Percentiles rank a stretch among this genome's conserved stretches.
These are phyloP conservation scores for Alternaria novae-zelandiae DNA, from an alignment of 2,329 filamentous ascomycete species.

Conservation along the genomic window DNA sequence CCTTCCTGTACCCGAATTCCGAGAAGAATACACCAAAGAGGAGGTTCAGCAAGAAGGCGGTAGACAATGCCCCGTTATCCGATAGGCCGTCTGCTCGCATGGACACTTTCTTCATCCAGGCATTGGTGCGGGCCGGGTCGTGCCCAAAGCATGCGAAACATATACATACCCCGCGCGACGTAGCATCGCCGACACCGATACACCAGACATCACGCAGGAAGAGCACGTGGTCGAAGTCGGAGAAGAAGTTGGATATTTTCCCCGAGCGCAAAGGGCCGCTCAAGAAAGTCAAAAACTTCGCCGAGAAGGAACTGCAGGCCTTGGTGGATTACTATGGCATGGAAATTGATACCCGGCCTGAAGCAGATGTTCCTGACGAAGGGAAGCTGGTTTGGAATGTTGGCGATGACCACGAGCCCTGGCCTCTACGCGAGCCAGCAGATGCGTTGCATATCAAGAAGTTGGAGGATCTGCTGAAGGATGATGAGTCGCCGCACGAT, in stretches of 20 bases:
- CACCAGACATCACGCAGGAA: conserved; percentile 28
- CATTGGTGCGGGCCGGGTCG: conserved; percentile 59
- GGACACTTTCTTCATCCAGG: conserved; percentile 61
- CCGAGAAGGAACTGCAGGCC: conserved; percentile 54
- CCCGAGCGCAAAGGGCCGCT: conserved; percentile 24
- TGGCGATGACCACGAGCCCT: conserved; percentile 41
- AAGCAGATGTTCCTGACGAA: conserved; percentile 42
- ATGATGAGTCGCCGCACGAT: conserved; percentile 53
- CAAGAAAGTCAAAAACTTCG: conserved; percentile 38
- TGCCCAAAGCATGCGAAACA: conserved; percentile 58
- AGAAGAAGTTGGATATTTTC: conserved; percentile 14
- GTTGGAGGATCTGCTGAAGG: conserved; percentile 49
- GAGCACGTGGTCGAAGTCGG: conserved; percentile 9
- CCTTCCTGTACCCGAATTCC: conserved; percentile 42
- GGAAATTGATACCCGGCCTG: conserved; percentile 23
- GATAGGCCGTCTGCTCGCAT: conserved; percentile 35
- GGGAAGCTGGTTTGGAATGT: conserved; percentile 40
- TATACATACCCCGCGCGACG: conserved; percentile 23
- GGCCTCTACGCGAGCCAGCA: conserved; percentile 38
- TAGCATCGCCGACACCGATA: neutral
- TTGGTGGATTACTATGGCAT: conserved; percentile 57
- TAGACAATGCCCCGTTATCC: conserved; percentile 16
- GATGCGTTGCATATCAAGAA: conserved; percentile 45
- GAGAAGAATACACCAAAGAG: conserved; percentile 14
- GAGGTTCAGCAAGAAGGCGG: conserved; percentile 24